A percentile compares a stretch with the other conserved stretches of the same genome.
Evolutionary conservation across 441 rosid genomes (phyloP).

Genomic region (Pelargonium cotyledonis): DNA sequence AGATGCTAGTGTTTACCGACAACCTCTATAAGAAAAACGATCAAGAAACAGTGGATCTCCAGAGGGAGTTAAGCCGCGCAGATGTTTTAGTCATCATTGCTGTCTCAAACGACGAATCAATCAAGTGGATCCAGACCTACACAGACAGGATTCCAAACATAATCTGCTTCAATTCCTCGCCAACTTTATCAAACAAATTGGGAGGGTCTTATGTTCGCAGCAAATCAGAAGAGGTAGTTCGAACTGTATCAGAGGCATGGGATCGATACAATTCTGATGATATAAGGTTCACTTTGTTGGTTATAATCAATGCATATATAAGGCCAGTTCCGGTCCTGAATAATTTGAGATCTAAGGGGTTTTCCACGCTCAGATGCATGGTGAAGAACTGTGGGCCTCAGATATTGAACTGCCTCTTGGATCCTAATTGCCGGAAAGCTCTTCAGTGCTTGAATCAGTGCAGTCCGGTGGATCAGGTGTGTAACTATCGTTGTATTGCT

Average conservation of each 20-base stretch:
- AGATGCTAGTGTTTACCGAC: constrained; percentile 56
- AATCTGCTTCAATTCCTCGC: constrained; percentile 56
- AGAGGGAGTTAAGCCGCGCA: constrained; percentile 36
- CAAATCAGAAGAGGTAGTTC: constrained; percentile 41
- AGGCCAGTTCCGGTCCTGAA: constrained; percentile 64
- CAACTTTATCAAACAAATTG: constrained; percentile 41
- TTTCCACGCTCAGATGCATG: constrained; percentile 79
- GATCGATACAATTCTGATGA: constrained; percentile 66
- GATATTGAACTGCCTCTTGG: constrained; percentile 69
- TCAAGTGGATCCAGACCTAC: constrained; percentile 52
- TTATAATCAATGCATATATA: constrained; percentile 73
- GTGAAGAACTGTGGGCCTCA: constrained; percentile 74
- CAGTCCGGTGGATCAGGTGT: constrained; percentile 88
- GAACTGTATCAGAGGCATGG: constrained; percentile 80
- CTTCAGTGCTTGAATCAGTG: constrained; percentile 86
- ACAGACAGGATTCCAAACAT: constrained; percentile 41
- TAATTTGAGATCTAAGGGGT: constrained; percentile 79
- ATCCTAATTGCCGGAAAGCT: constrained; percentile 82
- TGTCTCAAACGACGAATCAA: constrained; percentile 40
- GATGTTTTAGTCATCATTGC: constrained; percentile 62
- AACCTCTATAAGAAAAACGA: constrained; percentile 22
- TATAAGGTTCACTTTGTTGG: constrained; percentile 70
- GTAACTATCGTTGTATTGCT: constrained; percentile 82
- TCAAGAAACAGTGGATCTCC: constrained; percentile 26
- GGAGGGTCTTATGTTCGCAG: constrained; percentile 46